Conservation (phyloP, 495 filamentous ascomycete species). For the Talaromyces adpressus region DNA sequence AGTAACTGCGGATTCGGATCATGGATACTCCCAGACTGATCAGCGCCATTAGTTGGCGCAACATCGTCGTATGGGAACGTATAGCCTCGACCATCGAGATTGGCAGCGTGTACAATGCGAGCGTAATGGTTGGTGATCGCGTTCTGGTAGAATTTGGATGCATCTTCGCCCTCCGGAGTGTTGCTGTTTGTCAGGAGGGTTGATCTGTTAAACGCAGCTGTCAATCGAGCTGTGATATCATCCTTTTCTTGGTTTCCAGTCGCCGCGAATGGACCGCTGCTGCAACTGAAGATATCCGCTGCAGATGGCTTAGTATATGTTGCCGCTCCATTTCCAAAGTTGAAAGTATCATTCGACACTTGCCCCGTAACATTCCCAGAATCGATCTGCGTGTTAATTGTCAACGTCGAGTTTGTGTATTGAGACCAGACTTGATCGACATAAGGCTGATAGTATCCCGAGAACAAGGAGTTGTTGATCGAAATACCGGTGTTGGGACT, state of each 20-base stretch:
- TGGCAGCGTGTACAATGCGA: conserved; percentile 56
- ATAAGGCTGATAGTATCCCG: conserved; percentile 55
- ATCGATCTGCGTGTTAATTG: conserved; percentile 56
- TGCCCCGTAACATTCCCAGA: conserved; percentile 45
- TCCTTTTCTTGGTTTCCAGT: conserved; percentile 38
- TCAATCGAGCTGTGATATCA: conserved; percentile 56
- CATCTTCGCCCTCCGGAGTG: conserved; percentile 44
- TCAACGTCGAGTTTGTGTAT: conserved; percentile 43
- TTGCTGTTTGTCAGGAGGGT: conserved; percentile 44
- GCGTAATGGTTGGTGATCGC: conserved; percentile 65
- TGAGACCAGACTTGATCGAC: conserved; percentile 57
- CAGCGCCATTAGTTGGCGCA: conserved; percentile 42
- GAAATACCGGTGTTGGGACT: conserved; percentile 59
- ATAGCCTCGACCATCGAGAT: conserved; percentile 59
- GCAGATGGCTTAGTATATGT: conserved; percentile 51
- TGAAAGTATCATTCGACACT: conserved; percentile 42
- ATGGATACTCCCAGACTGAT: conserved; percentile 59
- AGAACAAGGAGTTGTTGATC: conserved; percentile 49
- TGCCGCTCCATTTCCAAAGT: conserved; percentile 38
- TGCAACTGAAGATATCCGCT: conserved; percentile 64
- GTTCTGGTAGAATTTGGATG: conserved; percentile 45
- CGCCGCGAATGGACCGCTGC: conserved; percentile 58
- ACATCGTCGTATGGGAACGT: conserved; percentile 80
- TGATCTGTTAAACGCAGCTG: conserved; percentile 62
- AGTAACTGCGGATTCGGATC: conserved; percentile 49